Conservation (phyloP, 352 stramenopile species). For the Lagenidium sp. region DNA sequence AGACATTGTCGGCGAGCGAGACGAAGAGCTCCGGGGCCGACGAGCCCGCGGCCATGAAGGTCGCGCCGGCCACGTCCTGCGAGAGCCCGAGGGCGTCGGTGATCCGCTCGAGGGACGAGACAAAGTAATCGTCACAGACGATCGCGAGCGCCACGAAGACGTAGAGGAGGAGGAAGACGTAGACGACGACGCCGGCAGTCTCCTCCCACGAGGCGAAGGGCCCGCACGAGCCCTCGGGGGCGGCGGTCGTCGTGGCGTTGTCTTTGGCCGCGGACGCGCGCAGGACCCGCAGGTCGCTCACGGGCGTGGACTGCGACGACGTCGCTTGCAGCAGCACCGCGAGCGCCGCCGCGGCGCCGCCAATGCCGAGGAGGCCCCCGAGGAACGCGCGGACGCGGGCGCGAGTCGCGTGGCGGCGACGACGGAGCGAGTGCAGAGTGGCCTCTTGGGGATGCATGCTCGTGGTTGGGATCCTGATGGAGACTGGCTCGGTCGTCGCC, state of each 20-base stretch:
- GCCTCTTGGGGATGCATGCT: too few relatives aligned
- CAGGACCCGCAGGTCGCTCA: neutral
- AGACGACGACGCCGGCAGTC: slow-evolving; percentile 44
- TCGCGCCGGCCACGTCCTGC: slow-evolving; percentile 71
- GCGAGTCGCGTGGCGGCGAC: too few relatives aligned
- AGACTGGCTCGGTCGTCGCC: too few relatives aligned
- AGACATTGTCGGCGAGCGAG: slow-evolving; percentile 67
- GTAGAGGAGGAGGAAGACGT: slow-evolving; percentile 57
- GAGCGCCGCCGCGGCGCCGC: neutral
- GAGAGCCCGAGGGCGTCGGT: slow-evolving; percentile 49
- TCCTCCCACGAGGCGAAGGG: slow-evolving; percentile 36
- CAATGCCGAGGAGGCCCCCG: too few relatives aligned
- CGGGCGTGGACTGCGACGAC: neutral
- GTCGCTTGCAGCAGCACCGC: neutral
- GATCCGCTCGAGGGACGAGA: slow-evolving; percentile 69
- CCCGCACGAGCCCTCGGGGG: slow-evolving; percentile 21
- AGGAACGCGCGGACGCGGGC: too few relatives aligned
- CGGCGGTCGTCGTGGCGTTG: slow-evolving; percentile 3
- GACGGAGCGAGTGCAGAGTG: too few relatives aligned
- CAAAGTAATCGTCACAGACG: slow-evolving; percentile 87
- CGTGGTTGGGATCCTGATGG: too few relatives aligned
- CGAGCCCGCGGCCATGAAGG: slow-evolving; percentile 78
- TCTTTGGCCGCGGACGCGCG: neutral
- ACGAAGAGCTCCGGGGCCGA: slow-evolving; percentile 81
- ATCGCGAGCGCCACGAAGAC: slow-evolving; percentile 83